Percentiles rank a stretch among this genome's conserved stretches.
These are phyloP conservation scores for Circinella minor DNA, from an alignment of 371 early-diverging fungal species.

Conservation along the genomic window DNA sequence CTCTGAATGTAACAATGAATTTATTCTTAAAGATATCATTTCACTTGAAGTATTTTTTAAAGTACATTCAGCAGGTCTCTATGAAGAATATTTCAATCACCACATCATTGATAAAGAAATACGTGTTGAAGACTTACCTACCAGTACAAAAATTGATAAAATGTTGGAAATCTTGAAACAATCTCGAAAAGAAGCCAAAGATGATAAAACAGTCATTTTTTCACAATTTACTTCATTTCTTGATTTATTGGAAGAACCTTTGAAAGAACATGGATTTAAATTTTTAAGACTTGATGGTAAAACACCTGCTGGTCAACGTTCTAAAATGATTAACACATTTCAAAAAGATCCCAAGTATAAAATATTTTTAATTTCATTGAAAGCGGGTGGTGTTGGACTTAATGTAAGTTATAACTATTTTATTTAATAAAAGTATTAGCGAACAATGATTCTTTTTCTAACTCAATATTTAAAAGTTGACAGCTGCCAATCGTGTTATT, in stretches of 20 bases:
- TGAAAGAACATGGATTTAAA: slow-evolving; percentile 44
- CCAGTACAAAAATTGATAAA: slow-evolving; percentile 56
- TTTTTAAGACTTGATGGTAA: slow-evolving; percentile 54
- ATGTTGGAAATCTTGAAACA: slow-evolving; percentile 51
- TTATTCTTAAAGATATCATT: slow-evolving; percentile 18
- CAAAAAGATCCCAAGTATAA: slow-evolving; percentile 47
- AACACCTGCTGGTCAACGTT: slow-evolving; percentile 43
- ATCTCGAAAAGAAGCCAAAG: slow-evolving; percentile 21
- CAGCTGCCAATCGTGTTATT: slow-evolving; percentile 16
- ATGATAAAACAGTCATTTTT: slow-evolving; percentile 78
- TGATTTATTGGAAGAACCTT: slow-evolving; percentile 68
- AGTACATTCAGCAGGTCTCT: slow-evolving; percentile 31
- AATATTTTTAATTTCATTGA: slow-evolving; percentile 70
- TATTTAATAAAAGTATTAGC: neutral
- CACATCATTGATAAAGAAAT: neutral
- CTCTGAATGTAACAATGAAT: slow-evolving; percentile 44
- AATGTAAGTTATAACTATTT: slow-evolving; percentile 62
- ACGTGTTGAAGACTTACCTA: neutral
- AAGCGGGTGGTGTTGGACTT: slow-evolving; percentile 63
- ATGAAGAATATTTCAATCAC: slow-evolving; percentile 9
- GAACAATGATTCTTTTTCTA: too few species aligned
- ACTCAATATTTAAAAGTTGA: slow-evolving; percentile 4
- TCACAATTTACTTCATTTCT: slow-evolving; percentile 76
- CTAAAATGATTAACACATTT: slow-evolving; percentile 51
- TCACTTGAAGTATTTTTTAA: slow-evolving; percentile 31